These are phyloP conservation scores for Ceriops tagal DNA, from an alignment of 345 rosid species.

Conservation along the genomic window DNA sequence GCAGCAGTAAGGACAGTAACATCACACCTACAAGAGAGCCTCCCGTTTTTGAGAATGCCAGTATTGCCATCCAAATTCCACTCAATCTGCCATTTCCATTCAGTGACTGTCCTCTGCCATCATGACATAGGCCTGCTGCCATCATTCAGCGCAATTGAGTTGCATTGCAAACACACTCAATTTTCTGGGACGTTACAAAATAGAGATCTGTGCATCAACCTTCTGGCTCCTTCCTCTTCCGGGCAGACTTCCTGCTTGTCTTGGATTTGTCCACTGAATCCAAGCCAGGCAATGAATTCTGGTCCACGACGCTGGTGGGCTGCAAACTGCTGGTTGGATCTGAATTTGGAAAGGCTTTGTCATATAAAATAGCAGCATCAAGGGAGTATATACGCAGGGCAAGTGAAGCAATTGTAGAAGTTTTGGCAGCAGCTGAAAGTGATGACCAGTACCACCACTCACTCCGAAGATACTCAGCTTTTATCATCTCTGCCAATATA, in stretches of 20 bases:
- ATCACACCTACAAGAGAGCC: neutral
- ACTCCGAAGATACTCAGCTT: conserved; percentile 66
- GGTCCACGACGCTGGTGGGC: conserved; percentile 31
- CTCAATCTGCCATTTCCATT: neutral
- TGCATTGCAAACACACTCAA: conserved; percentile 13
- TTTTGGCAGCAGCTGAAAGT: conserved; percentile 80
- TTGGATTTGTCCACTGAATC: conserved; percentile 59
- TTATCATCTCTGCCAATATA: conserved; percentile 84
- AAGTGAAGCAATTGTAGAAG: conserved; percentile 71
- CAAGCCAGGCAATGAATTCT: conserved; percentile 32
- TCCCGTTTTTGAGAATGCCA: neutral
- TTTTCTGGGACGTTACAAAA: neutral
- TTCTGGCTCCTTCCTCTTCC: conserved; percentile 86
- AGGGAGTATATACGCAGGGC: conserved; percentile 79
- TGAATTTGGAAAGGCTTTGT: conserved; percentile 34
- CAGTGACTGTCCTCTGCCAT: conserved; percentile 6
- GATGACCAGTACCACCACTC: conserved; percentile 99
- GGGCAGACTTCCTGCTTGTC: conserved; percentile 61
- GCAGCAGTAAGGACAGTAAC: conserved; percentile 13
- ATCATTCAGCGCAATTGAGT: conserved; percentile 14
- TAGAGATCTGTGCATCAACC: conserved; percentile 27
- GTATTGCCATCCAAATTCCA: conserved; percentile 8
- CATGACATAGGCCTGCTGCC: conserved; percentile 11
- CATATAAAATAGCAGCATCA: conserved; percentile 75
- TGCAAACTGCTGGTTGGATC: conserved; percentile 40